Conservation (phyloP, 2,329 filamentous ascomycete species). For the Penicillium concentricum region DNA sequence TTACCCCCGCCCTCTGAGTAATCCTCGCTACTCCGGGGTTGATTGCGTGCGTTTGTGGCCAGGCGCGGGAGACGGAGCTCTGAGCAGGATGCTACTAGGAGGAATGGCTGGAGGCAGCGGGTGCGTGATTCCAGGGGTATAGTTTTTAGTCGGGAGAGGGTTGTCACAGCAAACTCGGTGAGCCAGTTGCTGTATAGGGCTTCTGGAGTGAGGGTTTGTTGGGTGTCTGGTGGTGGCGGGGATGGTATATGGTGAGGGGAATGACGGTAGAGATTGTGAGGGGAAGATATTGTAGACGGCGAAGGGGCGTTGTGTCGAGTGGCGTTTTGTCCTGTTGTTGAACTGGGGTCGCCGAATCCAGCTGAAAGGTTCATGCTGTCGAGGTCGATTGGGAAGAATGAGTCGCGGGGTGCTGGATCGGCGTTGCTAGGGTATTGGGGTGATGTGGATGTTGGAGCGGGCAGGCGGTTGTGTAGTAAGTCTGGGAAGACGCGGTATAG, state of each 20-base stretch:
- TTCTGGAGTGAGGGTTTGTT: constrained; percentile 6
- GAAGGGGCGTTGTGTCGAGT: not conserved
- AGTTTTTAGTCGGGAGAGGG: constrained; percentile 49
- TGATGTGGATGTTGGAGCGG: constrained; percentile 11
- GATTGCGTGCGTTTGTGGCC: constrained; percentile 8
- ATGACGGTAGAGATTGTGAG: constrained; percentile 7
- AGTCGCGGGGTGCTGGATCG: constrained; percentile 13
- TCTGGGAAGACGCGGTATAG: constrained; percentile 57
- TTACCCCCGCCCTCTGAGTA: constrained; percentile 16
- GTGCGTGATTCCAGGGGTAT: constrained; percentile 55
- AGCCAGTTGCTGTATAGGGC: constrained; percentile 43
- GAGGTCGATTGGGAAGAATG: constrained; percentile 24
- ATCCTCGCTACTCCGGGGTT: not conserved
- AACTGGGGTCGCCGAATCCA: constrained; percentile 15
- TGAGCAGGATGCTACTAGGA: constrained; percentile 52
- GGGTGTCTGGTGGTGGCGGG: constrained; percentile 1
- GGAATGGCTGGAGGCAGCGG: constrained; percentile 53
- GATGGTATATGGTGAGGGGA: constrained; percentile 18
- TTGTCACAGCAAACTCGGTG: constrained; percentile 53
- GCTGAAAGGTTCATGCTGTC: constrained; percentile 23
- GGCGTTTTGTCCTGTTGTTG: not conserved
- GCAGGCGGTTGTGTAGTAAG: constrained; percentile 47
- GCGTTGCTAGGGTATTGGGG: constrained; percentile 1
- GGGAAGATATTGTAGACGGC: constrained; percentile 6
- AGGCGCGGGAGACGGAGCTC: constrained; percentile 50